Conservation (phyloP, 1,284 basidiomycete genomes). For the Ustilago xerochloae region DNA sequence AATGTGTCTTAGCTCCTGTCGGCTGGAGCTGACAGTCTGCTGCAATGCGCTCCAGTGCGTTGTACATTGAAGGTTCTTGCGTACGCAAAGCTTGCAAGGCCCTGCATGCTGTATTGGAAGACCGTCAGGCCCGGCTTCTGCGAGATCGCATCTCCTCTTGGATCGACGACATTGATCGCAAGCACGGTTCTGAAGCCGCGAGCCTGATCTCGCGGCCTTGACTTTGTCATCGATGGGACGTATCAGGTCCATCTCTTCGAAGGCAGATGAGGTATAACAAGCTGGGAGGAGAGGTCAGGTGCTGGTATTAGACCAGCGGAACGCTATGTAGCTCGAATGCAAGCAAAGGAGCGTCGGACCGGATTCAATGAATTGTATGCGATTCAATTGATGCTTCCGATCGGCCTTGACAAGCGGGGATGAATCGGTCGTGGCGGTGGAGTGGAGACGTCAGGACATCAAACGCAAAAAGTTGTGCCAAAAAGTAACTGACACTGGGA, state of each 20-base stretch:
- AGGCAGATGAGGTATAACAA: background rate
- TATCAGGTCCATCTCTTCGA: constrained; percentile 28
- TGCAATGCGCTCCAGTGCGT: constrained; percentile 43
- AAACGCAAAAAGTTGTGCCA: no score
- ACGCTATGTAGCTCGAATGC: background rate
- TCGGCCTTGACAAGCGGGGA: no score
- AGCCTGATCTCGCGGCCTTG: constrained; percentile 39
- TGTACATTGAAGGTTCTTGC: constrained; percentile 47
- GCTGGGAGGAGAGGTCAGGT: background rate
- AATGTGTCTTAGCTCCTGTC: constrained; percentile 45
- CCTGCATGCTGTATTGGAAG: constrained; percentile 34
- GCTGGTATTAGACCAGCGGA: background rate
- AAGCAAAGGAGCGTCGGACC: background rate
- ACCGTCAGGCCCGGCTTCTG: constrained; percentile 38
- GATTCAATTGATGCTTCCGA: no score
- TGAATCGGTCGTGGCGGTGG: no score
- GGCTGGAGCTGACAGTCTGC: constrained; percentile 44
- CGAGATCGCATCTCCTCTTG: constrained; percentile 45
- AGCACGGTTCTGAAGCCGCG: constrained; percentile 47
- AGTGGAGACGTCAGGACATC: no score
- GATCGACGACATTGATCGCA: constrained; percentile 49
- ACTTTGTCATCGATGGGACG: constrained; percentile 29
- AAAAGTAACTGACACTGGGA: no score
- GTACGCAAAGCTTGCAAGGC: constrained; percentile 44
- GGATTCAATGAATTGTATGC: no score